phyloP scores from a whole-genome alignment of 2,329 filamentous ascomycete genomes.

The Coniochaeta sp. region DNA sequence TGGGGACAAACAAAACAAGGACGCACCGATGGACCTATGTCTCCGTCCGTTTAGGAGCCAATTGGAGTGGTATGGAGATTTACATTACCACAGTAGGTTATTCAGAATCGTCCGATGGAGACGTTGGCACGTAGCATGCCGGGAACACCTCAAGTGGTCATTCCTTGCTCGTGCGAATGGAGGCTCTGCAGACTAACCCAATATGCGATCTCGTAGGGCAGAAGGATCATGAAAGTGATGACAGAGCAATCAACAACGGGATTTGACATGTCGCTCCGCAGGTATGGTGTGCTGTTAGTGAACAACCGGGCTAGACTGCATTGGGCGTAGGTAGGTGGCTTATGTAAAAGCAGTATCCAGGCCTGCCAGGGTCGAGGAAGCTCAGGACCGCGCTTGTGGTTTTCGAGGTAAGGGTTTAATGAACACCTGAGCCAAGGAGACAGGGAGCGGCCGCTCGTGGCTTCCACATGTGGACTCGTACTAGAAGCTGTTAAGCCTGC shows the following conservation, averaged over 20 bases:
- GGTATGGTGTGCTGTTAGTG: background rate
- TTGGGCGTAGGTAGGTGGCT: background rate
- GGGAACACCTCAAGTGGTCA: background rate
- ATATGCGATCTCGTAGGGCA: slow-evolving; percentile 4
- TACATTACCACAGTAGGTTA: background rate
- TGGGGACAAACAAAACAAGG: background rate
- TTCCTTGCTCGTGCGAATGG: background rate
- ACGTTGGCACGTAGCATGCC: background rate
- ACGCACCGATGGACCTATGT: background rate
- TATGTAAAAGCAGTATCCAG: background rate
- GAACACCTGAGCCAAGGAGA: background rate
- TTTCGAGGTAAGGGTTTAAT: background rate
- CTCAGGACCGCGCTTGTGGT: background rate
- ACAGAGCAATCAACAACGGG: background rate
- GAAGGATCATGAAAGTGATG: slow-evolving; percentile 3
- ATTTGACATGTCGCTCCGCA: too few species aligned
- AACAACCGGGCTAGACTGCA: background rate
- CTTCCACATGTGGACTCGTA: background rate
- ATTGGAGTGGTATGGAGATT: background rate
- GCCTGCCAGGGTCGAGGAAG: background rate
- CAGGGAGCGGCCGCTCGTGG: background rate
- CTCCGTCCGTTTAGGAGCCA: background rate
- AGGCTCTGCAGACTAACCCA: background rate
- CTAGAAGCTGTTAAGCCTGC: background rate
- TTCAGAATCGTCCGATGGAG: background rate